Percentiles rank a stretch among this genome's conserved stretches.
These are phyloP conservation scores for Paratrypanosoma confusum DNA, from an alignment of 208 protist genomes.

Conservation along the genomic window DNA sequence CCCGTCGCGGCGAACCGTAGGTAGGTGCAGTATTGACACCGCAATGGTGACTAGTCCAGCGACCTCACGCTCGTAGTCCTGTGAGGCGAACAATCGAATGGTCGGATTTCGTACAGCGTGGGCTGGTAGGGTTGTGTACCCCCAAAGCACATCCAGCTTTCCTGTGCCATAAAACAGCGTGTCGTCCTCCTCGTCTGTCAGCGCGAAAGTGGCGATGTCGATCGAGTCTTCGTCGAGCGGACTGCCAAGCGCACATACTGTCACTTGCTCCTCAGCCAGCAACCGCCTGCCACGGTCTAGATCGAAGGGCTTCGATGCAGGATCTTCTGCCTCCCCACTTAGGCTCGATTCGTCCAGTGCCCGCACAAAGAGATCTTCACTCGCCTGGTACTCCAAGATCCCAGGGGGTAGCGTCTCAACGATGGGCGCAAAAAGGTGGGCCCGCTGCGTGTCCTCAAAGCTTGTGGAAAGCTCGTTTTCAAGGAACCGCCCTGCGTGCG, in stretches of 20 bases:
- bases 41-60: no score
- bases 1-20: slow-evolving; percentile 27
- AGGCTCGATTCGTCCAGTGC: slow-evolving; percentile 11
- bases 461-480: slow-evolving; percentile 21
- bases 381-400: slow-evolving; percentile 3
- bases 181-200: no score
- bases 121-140: no score
- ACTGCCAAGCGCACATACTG: no score
- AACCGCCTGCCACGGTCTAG: slow-evolving; percentile 1
- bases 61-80: no score
- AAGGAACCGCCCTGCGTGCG: slow-evolving; percentile 22
- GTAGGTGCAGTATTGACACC: slow-evolving; percentile 53
- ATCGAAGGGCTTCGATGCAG: slow-evolving; percentile 1
- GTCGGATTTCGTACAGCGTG: no score
- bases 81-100: no score
- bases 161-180: no score
- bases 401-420: slow-evolving; percentile 28
- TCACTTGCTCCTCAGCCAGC: slow-evolving; percentile 11
- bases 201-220: no score
- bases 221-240: no score
- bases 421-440: slow-evolving; percentile 46
- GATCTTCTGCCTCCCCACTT: neutral
- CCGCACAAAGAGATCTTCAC: slow-evolving; percentile 21
- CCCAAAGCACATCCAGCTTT: no score
- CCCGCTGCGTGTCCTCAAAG: slow-evolving; percentile 5